These are phyloP conservation scores for Xerocomellus amylosporus DNA, from an alignment of 768 basidiomycete genomes.

Conservation along the genomic window DNA sequence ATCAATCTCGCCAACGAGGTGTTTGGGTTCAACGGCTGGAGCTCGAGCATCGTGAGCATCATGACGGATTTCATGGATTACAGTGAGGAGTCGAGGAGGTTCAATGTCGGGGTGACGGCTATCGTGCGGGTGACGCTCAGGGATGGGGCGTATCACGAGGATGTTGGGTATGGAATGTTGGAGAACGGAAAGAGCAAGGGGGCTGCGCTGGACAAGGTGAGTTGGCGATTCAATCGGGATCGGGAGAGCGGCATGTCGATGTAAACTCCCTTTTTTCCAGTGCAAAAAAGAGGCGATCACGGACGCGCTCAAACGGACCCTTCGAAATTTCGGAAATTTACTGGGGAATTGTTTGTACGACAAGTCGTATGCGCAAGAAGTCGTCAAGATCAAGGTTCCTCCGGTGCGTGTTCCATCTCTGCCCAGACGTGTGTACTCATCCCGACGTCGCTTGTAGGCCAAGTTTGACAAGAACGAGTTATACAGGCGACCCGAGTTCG, in stretches of 20 bases:
- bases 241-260: constrained; percentile 1
- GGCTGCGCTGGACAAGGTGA: constrained; percentile 86
- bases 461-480: constrained; percentile 69
- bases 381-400: constrained; percentile 83
- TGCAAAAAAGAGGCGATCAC: constrained; percentile 99
- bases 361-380: constrained; percentile 80
- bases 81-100: constrained; percentile 62
- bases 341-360: constrained; percentile 98
- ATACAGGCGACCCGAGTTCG: constrained; percentile 69
- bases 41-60: constrained; percentile 70
- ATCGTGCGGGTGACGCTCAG: constrained; percentile 82
- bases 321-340: constrained; percentile 91
- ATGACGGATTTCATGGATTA: constrained; percentile 78
- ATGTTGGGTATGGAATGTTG: constrained; percentile 84
- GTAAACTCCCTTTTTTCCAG: constrained; percentile 39
- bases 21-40: constrained; percentile 98
- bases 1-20: constrained; percentile 98
- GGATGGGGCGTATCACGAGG: constrained; percentile 90
- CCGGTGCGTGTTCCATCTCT: constrained; percentile 50
- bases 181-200: constrained; percentile 88
- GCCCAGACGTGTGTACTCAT: not conserved
- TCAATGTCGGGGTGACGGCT: constrained; percentile 75
- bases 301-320: constrained; percentile 86
- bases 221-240: constrained; percentile 18
- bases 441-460: constrained; percentile 17